Evolutionary conservation across 306 rosid species (phyloP), one percentile per base, ranked within the genome.

Genomic region (Quillaja saponaria): DNA sequence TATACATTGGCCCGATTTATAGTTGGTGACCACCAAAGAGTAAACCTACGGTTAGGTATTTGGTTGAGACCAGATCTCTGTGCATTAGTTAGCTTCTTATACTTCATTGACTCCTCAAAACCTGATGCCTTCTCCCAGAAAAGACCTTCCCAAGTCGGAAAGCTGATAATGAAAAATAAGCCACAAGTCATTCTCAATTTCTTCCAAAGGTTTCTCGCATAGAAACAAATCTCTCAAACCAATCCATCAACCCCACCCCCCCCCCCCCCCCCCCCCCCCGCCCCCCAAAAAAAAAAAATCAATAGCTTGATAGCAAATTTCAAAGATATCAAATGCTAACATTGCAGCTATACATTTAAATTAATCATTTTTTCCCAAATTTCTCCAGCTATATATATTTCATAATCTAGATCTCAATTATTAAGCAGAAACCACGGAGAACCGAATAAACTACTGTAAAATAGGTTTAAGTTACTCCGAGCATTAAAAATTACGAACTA

Each of bases 21-120:
- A 13, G 99, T 94, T 34, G 99, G 99, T 11, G 99, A 94, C 99
- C 99, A 94, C 99, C 99, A 94, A n/a, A 94, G 97, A 16, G 99
- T 94, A 71, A 94, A 94, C 63, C 99, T 89, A 80, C 97, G 99
- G 58, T 94, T 94, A 28, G 99, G 99, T 38, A 94, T 94, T 78
- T 94, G 99, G 81, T 94, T 94, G 17, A 94, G 96, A 86, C 99
- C 99, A 58, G 99, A 94, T 85, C 99, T 83, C 86, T 94, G 99
- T 10, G 99, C 99, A 81, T 94, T 94, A 5, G 99, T 94, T 71
- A 94, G 82, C 89, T 94, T 94, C 74, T 94, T 94, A 53, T 89
- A 94, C 85, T 94, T 94, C 99, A 94, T 94, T 13, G 99, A 89
- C 78, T 94, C 99, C 81, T 94, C 99, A 80, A 94, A 89, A 3